Evolutionary conservation across 2,329 filamentous ascomycete species (phyloP).

Genomic region (Balansia obtecta): DNA sequence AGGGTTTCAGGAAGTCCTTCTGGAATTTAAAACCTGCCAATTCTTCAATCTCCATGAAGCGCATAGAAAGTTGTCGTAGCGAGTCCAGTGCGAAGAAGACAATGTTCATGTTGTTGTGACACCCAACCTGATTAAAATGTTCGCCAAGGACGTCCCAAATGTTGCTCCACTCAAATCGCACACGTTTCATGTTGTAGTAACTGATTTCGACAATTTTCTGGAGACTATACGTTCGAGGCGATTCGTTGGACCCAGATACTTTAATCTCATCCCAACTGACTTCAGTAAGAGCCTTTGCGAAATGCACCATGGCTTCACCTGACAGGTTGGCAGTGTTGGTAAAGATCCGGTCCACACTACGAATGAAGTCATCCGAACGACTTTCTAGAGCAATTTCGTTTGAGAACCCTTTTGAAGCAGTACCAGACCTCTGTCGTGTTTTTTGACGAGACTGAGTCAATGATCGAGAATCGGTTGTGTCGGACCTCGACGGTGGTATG

Average conservation of each 20-base stretch:
- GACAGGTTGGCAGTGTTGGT: conserved; percentile 89
- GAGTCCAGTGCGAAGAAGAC: conserved; percentile 98
- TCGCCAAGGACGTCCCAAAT: conserved; percentile 97
- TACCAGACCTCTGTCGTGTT: conserved; percentile 37
- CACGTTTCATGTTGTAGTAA: conserved; percentile 99
- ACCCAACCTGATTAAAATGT: conserved; percentile 96
- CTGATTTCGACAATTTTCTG: conserved; percentile 98
- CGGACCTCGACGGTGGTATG: conserved; percentile 43
- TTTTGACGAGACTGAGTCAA: conserved; percentile 48
- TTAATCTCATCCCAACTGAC: conserved; percentile 99
- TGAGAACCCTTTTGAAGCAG: conserved; percentile 52
- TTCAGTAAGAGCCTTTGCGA: conserved; percentile 82
- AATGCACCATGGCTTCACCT: conserved; percentile 89
- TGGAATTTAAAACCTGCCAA: conserved; percentile 98
- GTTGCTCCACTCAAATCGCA: conserved; percentile 94
- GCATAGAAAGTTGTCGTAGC: conserved; percentile 89
- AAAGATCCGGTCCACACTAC: conserved; percentile 89
- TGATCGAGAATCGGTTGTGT: conserved; percentile 46
- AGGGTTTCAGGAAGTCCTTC: conserved; percentile 97
- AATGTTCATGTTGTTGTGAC: conserved; percentile 89
- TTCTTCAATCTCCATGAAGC: conserved; percentile 97
- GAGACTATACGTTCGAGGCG: conserved; percentile 88
- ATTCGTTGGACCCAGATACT: conserved; percentile 90
- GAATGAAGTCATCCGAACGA: conserved; percentile 83
- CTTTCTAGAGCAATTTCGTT: conserved; percentile 83